A percentile compares a stretch with the other conserved stretches of the same genome.
Conservation (phyloP, 768 basidiomycete species). For the Mycena capillaripes region DNA sequence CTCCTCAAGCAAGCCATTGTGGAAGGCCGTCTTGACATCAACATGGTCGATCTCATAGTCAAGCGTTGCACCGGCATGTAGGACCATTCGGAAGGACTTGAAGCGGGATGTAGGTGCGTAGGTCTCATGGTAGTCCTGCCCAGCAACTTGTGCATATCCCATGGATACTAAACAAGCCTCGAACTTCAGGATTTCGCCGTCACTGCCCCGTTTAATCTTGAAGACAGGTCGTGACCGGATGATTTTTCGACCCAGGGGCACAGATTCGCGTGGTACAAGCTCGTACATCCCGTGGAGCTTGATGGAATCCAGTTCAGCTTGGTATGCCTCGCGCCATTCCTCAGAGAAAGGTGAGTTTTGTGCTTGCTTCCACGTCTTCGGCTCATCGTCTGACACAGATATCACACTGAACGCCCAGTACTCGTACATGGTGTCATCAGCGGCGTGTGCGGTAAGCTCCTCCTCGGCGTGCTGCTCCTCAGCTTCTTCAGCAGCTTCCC, state of each 20-base stretch:
- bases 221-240: background rate
- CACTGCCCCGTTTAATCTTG: slow-evolving; percentile 13
- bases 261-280: slow-evolving; percentile 3
- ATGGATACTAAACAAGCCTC: slow-evolving; percentile 10
- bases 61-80: slow-evolving; percentile 25
- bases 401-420: slow-evolving; percentile 6
- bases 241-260: background rate
- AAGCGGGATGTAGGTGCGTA: slow-evolving; percentile 8
- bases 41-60: slow-evolving; percentile 16
- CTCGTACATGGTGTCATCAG: slow-evolving; percentile 1
- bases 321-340: slow-evolving; percentile 3
- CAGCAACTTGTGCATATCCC: slow-evolving; percentile 10
- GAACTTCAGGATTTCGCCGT: slow-evolving; percentile 13
- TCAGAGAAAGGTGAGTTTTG: slow-evolving; percentile 11
- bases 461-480: background rate
- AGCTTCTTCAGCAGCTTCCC: background rate
- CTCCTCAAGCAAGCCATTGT: slow-evolving; percentile 15
- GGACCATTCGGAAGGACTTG: slow-evolving; percentile 2
- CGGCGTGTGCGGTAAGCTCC: background rate
- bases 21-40: slow-evolving; percentile 9
- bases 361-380: slow-evolving; percentile 18
- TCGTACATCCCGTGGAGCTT: slow-evolving; percentile 6
- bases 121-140: slow-evolving; percentile 5
- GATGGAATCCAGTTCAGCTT: slow-evolving; percentile 15
- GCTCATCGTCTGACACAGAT: slow-evolving; percentile 1